Evolutionary conservation across 1,284 basidiomycete species (phyloP).

Genomic region (Sanguinoderma infundibulare): DNA sequence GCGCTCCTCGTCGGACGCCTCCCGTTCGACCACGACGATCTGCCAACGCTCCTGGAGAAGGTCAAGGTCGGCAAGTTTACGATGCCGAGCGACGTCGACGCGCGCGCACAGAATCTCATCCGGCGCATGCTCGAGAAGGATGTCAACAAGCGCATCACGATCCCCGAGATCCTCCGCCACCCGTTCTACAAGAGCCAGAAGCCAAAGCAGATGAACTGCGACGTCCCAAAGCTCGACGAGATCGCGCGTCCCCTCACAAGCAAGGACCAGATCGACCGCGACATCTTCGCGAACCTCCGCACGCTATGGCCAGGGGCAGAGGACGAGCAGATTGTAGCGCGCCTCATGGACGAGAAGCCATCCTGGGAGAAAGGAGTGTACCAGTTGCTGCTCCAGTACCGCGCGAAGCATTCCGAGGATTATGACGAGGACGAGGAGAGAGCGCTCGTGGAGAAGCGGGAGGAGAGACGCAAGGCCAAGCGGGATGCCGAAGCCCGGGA

Average conservation of each 20-base stretch:
- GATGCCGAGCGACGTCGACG: conserved; percentile 83
- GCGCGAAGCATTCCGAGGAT: conserved; percentile 69
- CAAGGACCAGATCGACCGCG: conserved; percentile 77
- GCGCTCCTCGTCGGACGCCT: conserved; percentile 90
- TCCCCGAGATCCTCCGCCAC: conserved; percentile 85
- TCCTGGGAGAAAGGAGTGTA: conserved; percentile 96
- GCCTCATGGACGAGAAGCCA: conserved; percentile 64
- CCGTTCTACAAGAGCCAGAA: conserved; percentile 85
- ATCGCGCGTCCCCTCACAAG: conserved; percentile 70
- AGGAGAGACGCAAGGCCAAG: conserved; percentile 31
- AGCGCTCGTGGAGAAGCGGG: conserved; percentile 36
- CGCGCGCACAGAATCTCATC: conserved; percentile 84
- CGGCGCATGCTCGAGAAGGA: conserved; percentile 88
- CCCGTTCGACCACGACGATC: conserved; percentile 92
- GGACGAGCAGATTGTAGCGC: conserved; percentile 74
- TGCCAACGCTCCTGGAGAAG: conserved; percentile 79
- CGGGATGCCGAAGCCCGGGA: conserved; percentile 16
- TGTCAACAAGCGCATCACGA: conserved; percentile 83
- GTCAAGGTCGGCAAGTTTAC: conserved; percentile 84
- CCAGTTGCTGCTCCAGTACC: conserved; percentile 82
- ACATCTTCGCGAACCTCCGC: conserved; percentile 90
- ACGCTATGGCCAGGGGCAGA: conserved; percentile 87
- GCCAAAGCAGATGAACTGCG: conserved; percentile 52
- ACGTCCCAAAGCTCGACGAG: conserved; percentile 69
- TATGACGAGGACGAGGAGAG: conserved; percentile 64